Base-by-base conservation (phyloP, 2,329 filamentous ascomycete species). In the Paecilomyces variotii region DNA sequence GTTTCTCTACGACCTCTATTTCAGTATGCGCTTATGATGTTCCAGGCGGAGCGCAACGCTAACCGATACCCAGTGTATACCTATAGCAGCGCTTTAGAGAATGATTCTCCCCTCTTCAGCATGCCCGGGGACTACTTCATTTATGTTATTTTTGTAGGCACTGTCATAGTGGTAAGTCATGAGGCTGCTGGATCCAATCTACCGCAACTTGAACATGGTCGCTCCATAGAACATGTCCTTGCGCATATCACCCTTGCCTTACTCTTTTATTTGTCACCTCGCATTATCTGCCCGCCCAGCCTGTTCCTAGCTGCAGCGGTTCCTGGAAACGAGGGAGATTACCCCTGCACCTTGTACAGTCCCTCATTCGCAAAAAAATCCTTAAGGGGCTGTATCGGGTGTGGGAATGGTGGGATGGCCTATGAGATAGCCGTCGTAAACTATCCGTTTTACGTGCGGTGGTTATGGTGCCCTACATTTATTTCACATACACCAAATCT, bases 311-410 rank as follows among this genome's bases (percentile, higher is more conserved):
- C 87, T 89, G 87, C 87, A 82, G 75, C 87, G 87, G 87, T 90
- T 90, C 87, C 87, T 90, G 87, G 79, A 89, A 86, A 77, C 80
- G 87, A 90, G 87, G 87, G 82, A 90, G 87, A 90, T 84, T 79
- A 84, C 85, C 87, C 86, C 83, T 84, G 80, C 82, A 82, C 80
- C 80, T 81, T 76, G 67, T 74, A 67, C 76, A 78, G 78, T 76
- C 79, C 82, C 81, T 81, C 35, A 86, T 88, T 87, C 86, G 85
- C 67, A 69, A 81, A 77, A 19, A 75, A 78, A 78, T 72, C 69
- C 68, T 72, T 78, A n/a, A 11, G 35, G 82, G 84, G 79, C 79
- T 82, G 80, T 78, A 76, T 80, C 84, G 80, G 82, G 81, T 86
- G 83, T 81, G 79, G 86, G 86, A 78, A 87, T 86, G 87, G 87